A percentile compares a stretch with the other conserved stretches of the same genome.
Conservation (phyloP, 2,329 filamentous ascomycete genomes). For the Gliomastix tumulicola region DNA sequence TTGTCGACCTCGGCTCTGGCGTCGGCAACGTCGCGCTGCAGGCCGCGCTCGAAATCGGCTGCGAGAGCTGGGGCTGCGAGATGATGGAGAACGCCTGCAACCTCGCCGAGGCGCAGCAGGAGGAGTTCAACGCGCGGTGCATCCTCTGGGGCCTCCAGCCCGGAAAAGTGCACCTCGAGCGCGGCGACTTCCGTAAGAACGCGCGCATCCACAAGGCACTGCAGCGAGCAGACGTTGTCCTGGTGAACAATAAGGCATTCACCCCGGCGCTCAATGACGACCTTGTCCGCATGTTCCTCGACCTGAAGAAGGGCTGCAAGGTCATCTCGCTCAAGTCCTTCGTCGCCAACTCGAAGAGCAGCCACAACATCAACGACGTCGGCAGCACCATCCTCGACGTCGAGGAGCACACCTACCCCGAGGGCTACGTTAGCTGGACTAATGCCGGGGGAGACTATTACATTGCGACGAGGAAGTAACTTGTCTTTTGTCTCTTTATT, state of each 20-base stretch:
- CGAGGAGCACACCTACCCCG: slow-evolving; percentile 52
- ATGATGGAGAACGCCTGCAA: slow-evolving; percentile 89
- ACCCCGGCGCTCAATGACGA: slow-evolving; percentile 79
- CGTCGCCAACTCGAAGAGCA: slow-evolving; percentile 71
- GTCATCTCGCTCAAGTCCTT: slow-evolving; percentile 92
- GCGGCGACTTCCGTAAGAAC: slow-evolving; percentile 78
- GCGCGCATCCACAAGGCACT: slow-evolving; percentile 64
- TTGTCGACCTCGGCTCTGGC: slow-evolving; percentile 91
- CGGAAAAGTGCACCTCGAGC: slow-evolving; percentile 71
- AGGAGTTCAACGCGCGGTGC: slow-evolving; percentile 79
- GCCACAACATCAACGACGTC: slow-evolving; percentile 70
- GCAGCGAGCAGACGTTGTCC: slow-evolving; percentile 82
- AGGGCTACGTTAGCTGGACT: slow-evolving; percentile 87
- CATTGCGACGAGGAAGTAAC: slow-evolving; percentile 70
- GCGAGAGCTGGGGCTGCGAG: slow-evolving; percentile 93
- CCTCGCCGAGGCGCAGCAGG: slow-evolving; percentile 71
- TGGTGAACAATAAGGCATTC: slow-evolving; percentile 98
- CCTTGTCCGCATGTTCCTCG: slow-evolving; percentile 83
- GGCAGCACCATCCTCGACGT: slow-evolving; percentile 77
- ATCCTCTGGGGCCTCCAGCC: slow-evolving; percentile 81
- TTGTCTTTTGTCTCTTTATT: no score
- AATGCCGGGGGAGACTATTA: slow-evolving; percentile 79
- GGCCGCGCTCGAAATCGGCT: slow-evolving; percentile 86
- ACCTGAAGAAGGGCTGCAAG: slow-evolving; percentile 83
- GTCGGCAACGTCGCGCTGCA: slow-evolving; percentile 95